These are phyloP conservation scores for Candida nanaspora DNA, from an alignment of 805 yeast species.

Conservation along the genomic window DNA sequence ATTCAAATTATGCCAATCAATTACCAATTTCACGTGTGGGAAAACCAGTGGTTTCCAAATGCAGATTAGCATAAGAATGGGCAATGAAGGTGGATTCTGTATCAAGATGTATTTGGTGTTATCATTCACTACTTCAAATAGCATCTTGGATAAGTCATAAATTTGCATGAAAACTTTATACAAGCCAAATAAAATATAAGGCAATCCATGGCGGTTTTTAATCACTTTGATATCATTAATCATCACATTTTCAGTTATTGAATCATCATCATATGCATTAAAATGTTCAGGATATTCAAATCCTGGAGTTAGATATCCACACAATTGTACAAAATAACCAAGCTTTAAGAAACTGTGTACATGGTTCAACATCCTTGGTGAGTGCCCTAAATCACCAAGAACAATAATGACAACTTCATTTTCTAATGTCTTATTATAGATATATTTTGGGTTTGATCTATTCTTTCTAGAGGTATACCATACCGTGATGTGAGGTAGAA, in stretches of 20 bases:
- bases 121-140: conserved; percentile 53
- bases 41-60: conserved; percentile 38
- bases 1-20: conserved; percentile 97
- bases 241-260: conserved; percentile 35
- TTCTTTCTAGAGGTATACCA: conserved; percentile 9
- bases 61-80: conserved; percentile 61
- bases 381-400: conserved; percentile 88
- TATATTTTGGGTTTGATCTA: background rate
- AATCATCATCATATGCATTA: conserved; percentile 36
- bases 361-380: conserved; percentile 92
- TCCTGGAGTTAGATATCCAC: conserved; percentile 64
- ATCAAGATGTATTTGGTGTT: conserved; percentile 58
- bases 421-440: conserved; percentile 11
- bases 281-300: conserved; percentile 45
- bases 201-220: conserved; percentile 32
- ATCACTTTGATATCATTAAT: conserved; percentile 43
- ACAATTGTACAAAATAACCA: conserved; percentile 71
- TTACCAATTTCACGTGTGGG: conserved; percentile 51
- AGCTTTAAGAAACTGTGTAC: conserved; percentile 64
- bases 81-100: conserved; percentile 92
- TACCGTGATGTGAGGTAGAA: conserved; percentile 30
- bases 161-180: conserved; percentile 57
- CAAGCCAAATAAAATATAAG: conserved; percentile 51
- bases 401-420: conserved; percentile 72
- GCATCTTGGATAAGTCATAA: conserved; percentile 34